phyloP scores from a whole-genome alignment of 257 asterid species.

The Craterostigma plantagineum region DNA sequence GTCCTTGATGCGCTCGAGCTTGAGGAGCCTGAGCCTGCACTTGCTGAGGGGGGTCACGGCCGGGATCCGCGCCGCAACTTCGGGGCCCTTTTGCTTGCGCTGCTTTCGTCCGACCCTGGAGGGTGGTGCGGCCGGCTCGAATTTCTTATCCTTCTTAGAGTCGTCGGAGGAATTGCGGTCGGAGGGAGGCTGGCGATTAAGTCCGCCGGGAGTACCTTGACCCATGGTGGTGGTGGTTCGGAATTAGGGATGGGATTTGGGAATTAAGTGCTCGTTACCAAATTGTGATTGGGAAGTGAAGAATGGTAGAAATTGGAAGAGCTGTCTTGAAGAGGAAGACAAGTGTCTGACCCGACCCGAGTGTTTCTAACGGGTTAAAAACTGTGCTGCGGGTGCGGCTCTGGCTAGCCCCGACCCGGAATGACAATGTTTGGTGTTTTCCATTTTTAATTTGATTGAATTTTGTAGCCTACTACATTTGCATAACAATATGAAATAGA shows the following conservation, averaged over 20 bases:
- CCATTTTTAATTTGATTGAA: no score
- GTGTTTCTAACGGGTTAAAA: no score
- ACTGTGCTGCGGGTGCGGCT: no score
- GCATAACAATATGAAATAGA: no score
- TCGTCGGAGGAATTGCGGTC: constrained; percentile 36
- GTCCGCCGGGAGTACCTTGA: constrained; percentile 64
- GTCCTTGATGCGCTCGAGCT: constrained; percentile 47
- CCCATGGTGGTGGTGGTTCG: constrained; percentile 21
- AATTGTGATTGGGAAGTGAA: no score
- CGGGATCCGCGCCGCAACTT: constrained; percentile 34
- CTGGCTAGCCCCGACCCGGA: no score
- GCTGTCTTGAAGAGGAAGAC: no score
- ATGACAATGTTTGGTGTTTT: no score
- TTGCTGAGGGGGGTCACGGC: constrained; percentile 27
- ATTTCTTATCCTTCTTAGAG: constrained; percentile 56
- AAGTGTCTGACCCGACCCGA: no score
- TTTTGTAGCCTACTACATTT: no score
- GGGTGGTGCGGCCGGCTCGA: constrained; percentile 49
- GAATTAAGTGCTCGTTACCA: no score
- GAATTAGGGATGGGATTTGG: constrained; percentile 1
- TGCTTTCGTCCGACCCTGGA: constrained; percentile 36
- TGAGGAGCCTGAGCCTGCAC: constrained; percentile 35
- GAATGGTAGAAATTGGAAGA: no score
- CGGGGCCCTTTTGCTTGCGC: constrained; percentile 50
- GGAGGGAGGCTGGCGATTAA: constrained; percentile 39